Percentiles rank a stretch among this genome's conserved stretches.
phyloP scores from a whole-genome alignment of 179 eudicot genomes.

The Vitellaria paradoxa region DNA sequence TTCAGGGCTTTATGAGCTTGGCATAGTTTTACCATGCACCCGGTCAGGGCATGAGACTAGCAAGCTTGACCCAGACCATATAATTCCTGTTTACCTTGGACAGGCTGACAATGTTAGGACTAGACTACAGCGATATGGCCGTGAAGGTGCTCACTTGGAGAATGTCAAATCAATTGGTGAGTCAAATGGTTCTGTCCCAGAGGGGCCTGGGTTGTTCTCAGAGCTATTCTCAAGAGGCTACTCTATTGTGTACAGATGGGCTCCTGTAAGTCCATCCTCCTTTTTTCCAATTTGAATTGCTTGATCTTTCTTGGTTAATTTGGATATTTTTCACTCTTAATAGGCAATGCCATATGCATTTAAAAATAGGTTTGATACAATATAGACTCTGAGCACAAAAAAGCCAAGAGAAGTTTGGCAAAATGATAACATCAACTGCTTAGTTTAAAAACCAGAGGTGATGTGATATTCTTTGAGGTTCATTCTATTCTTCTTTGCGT shows the following conservation, averaged over 20 bases:
- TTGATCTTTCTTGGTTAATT: background rate
- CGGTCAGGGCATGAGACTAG: conserved; percentile 38
- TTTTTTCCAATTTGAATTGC: background rate
- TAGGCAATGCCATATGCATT: background rate
- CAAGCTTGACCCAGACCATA: conserved; percentile 37
- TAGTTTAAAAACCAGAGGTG: background rate
- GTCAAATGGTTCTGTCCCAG: conserved; percentile 15
- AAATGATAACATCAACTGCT: background rate
- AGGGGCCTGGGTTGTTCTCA: conserved; percentile 43
- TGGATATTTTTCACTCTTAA: background rate
- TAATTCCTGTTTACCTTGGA: conserved; percentile 79
- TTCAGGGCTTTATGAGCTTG: conserved; percentile 86
- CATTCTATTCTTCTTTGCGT: background rate
- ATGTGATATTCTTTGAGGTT: background rate
- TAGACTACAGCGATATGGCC: conserved; percentile 82
- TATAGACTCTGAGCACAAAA: background rate
- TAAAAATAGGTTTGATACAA: background rate
- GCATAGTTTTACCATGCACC: conserved; percentile 36
- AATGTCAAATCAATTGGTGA: conserved; percentile 30
- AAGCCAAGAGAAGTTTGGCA: background rate
- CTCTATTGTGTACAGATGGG: conserved; percentile 79
- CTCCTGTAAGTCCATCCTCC: conserved; percentile 64
- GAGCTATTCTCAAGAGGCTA: conserved; percentile 60
- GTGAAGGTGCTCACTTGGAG: conserved; percentile 77
- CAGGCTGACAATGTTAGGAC: conserved; percentile 83